Evolutionary conservation across 805 yeast species (phyloP), one percentile per base, ranked within the genome.

Genomic region (Wickerhamiella azyma): DNA sequence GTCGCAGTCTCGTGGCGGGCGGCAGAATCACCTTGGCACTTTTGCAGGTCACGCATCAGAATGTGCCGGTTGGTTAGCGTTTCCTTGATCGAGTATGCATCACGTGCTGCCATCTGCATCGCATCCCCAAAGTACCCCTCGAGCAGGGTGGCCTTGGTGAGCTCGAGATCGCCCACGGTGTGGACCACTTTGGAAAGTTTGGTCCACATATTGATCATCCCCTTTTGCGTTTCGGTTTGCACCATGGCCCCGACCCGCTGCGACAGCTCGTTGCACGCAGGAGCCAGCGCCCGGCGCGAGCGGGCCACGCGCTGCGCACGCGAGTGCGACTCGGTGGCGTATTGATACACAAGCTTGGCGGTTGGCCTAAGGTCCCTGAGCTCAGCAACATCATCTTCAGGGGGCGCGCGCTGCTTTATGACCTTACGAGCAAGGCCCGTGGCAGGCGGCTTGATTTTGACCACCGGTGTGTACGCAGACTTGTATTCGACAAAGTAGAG

Each of bases 11-110:
- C 74, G 55, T 84, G 94, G 55, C 76, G 81, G 26, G 74, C 64
- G 53, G 74, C 76, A 1, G 94, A 77, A 47, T 70, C 75, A 7
- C 77, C 75, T 60, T 88, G 94, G 1, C 96, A 88, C 57, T 76
- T 81, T 28, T 75, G 57, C 43, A 85, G 67, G 53, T 92, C 98
- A 45, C 96, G 73, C 95, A 92, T 92, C 33, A 89, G 65, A 48
- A 92, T 68, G 61, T 92, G 95, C 49, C 98, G 71, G 63, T 89
- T 88, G 0, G 98, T 92, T 46, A 92, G 67, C 0, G 95, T 81
- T 63, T 92, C 98, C 62, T 92, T 92, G 48, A 88, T 81, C 48
- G 81, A 79, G 61, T 80, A 92, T 13, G 92, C 80, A 55, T 88
- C 96, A 50, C 74, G 74, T 3, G 76, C 66, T 26, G 85, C 66